These are phyloP conservation scores for Psilocybe sp. DNA, from an alignment of 768 basidiomycete genomes.

Conservation along the genomic window DNA sequence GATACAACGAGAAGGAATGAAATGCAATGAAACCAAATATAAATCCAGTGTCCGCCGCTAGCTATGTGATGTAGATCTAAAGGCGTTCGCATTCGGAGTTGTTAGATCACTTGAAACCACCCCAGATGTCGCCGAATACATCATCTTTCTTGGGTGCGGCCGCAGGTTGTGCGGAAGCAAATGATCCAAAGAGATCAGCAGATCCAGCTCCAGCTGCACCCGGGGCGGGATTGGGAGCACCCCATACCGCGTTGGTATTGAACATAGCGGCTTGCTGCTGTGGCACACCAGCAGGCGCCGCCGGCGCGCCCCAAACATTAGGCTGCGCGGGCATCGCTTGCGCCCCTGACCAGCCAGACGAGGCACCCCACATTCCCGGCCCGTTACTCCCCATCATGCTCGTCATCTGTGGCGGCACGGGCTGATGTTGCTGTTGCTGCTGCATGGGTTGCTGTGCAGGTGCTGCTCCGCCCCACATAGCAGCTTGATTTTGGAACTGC, in stretches of 20 bases:
- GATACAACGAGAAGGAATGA: background rate
- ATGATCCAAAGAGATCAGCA: conserved; percentile 32
- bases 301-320: conserved; percentile 36
- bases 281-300: conserved; percentile 16
- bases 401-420: conserved; percentile 16
- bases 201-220: conserved; percentile 19
- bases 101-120: conserved; percentile 63
- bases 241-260: conserved; percentile 63
- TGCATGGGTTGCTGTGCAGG: conserved; percentile 14
- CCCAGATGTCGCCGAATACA: conserved; percentile 82
- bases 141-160: conserved; percentile 65
- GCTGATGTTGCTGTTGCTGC: conserved; percentile 12
- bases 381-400: conserved; percentile 58
- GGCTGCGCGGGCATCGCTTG: conserved; percentile 30
- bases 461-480: conserved; percentile 29
- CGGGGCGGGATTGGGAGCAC: conserved; percentile 13
- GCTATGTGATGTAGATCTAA: too few species aligned
- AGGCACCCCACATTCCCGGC: conserved; percentile 62
- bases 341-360: conserved; percentile 57
- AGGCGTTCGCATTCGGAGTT: too few species aligned
- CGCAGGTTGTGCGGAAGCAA: conserved; percentile 23
- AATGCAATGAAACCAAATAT: too few species aligned
- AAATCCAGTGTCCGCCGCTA: too few species aligned
- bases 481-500: conserved; percentile 28
- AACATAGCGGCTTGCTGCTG: conserved; percentile 35